A percentile compares a stretch with the other conserved stretches of the same genome.
Evolutionary conservation across 306 rosid species (phyloP).

Genomic region (Inga laurina): DNA sequence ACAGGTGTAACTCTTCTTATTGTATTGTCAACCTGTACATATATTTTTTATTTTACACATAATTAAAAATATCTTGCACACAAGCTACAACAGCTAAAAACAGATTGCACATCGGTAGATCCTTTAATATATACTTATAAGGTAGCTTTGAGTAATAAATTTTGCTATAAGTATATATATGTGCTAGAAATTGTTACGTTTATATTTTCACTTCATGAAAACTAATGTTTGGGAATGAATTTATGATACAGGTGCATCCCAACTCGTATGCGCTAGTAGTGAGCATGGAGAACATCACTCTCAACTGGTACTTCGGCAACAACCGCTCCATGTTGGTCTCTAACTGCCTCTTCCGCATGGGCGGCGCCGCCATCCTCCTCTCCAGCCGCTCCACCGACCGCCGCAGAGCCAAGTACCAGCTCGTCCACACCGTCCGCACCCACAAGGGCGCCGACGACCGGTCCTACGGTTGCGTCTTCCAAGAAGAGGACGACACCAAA

Average conservation of each 20-base stretch:
- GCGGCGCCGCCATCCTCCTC: constrained; percentile 87
- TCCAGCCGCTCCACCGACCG: constrained; percentile 56
- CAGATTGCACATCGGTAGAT: no score
- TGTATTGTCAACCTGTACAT: no score
- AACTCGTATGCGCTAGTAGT: constrained; percentile 84
- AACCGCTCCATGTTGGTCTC: constrained; percentile 83
- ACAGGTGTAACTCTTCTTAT: no score
- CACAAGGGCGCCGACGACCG: constrained; percentile 82
- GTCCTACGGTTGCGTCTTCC: constrained; percentile 65
- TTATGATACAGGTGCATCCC: constrained; percentile 57
- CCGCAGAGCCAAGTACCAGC: constrained; percentile 69
- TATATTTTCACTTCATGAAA: no score
- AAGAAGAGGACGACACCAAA: constrained; percentile 66
- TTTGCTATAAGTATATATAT: no score
- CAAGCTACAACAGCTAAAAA: no score
- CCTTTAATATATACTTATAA: no score
- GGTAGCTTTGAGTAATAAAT: no score
- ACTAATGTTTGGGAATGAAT: background rate
- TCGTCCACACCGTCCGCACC: constrained; percentile 75
- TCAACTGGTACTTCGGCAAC: constrained; percentile 88
- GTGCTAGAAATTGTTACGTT: no score
- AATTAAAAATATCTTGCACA: no score
- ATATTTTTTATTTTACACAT: no score
- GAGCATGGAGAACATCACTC: constrained; percentile 91
- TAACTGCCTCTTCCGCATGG: constrained; percentile 86